Evolutionary conservation across 2,329 filamentous ascomycete genomes (phyloP).

Genomic region (Xylariaceae sp.): DNA sequence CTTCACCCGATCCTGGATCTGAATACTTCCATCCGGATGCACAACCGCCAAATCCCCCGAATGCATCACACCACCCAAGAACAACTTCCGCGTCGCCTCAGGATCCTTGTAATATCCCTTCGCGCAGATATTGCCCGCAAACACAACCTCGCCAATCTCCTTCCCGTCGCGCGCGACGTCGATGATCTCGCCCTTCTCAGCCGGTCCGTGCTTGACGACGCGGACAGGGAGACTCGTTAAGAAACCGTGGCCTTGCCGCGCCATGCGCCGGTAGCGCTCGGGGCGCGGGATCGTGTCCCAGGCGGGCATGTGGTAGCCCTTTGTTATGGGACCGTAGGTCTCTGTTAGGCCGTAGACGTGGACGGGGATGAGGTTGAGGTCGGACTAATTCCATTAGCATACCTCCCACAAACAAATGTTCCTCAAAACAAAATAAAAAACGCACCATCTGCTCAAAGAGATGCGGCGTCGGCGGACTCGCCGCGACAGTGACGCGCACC

Average conservation of each 20-base stretch:
- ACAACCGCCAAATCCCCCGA: constrained; percentile 90
- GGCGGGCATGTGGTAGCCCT: constrained; percentile 78
- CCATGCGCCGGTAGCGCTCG: constrained; percentile 86
- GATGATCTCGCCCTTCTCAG: constrained; percentile 53
- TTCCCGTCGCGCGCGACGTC: constrained; percentile 66
- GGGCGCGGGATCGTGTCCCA: constrained; percentile 72
- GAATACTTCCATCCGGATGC: constrained; percentile 83
- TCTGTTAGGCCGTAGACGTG: constrained; percentile 88
- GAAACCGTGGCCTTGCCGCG: constrained; percentile 88
- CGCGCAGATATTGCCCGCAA: constrained; percentile 84
- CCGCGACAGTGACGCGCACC: constrained; percentile 87
- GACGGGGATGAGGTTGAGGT: constrained; percentile 79
- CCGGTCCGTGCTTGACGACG: constrained; percentile 68
- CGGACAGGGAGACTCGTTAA: constrained; percentile 75
- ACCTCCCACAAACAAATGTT: no score
- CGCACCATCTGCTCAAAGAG: constrained; percentile 96
- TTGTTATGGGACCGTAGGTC: constrained; percentile 94
- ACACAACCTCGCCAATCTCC: constrained; percentile 80
- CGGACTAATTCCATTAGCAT: constrained; percentile 23
- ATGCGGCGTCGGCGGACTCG: constrained; percentile 81
- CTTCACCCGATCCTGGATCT: constrained; percentile 91
- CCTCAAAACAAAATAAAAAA: no score
- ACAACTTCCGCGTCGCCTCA: constrained; percentile 80
- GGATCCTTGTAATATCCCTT: constrained; percentile 89
- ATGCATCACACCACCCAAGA: constrained; percentile 79